Evolutionary conservation across 345 rosid genomes (phyloP).

Genomic region (Atalantia buxifolia): DNA sequence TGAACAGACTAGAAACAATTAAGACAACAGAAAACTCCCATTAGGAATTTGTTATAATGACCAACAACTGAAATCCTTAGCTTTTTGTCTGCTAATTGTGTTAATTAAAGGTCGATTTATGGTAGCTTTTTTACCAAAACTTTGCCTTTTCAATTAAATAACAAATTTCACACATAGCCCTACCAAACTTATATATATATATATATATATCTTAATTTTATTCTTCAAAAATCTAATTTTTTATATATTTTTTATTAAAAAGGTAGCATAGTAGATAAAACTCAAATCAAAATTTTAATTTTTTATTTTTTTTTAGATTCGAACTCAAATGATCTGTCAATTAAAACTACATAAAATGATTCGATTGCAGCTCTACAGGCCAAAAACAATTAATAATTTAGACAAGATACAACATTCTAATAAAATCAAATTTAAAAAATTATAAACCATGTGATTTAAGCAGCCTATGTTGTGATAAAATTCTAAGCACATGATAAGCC

Average conservation of each 20-base stretch:
- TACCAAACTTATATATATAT: background rate
- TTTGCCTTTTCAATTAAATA: background rate
- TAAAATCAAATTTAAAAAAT: background rate
- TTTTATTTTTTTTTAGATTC: no score
- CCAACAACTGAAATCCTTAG: background rate
- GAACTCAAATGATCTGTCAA: no score
- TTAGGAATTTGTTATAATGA: background rate
- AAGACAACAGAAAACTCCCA: background rate
- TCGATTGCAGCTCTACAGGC: no score
- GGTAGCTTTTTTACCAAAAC: constrained; percentile 1
- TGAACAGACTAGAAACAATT: background rate
- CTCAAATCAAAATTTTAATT: no score
- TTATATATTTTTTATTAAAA: no score
- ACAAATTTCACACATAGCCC: background rate
- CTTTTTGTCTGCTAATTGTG: constrained; percentile 7
- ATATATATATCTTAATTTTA: no score
- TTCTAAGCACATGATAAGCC: background rate
- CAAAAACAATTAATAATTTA: background rate
- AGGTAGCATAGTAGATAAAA: no score
- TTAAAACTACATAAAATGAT: no score
- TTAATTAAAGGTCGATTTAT: background rate
- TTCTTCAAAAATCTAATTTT: no score
- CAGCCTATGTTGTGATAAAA: background rate
- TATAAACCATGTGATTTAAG: background rate
- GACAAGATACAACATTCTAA: background rate